A percentile compares a stretch with the other conserved stretches of the same genome.
Conservation (phyloP, 176 grass and related monocot genomes). For the Raddia distichophylla region DNA sequence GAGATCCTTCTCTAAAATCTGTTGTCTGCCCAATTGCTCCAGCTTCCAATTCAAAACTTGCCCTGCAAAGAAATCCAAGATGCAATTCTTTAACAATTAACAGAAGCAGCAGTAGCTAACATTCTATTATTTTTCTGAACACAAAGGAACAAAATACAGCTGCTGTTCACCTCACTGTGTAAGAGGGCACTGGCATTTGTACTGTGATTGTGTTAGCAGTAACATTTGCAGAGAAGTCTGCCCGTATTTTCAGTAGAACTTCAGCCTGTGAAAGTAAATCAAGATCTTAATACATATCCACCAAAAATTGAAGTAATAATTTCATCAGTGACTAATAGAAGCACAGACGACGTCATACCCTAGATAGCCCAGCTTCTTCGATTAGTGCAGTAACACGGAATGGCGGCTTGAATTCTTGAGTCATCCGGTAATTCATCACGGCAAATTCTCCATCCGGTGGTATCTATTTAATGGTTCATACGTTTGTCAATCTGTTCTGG, state of each 20-base stretch:
- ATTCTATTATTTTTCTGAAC: not conserved
- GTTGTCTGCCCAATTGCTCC: constrained; percentile 85
- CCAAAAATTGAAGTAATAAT: constrained; percentile 27
- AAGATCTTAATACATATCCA: constrained; percentile 30
- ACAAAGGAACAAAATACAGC: constrained; percentile 21
- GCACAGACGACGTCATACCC: constrained; percentile 50
- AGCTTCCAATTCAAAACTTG: constrained; percentile 96
- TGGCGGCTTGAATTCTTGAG: constrained; percentile 96
- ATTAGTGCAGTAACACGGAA: constrained; percentile 86
- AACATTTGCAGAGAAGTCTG: constrained; percentile 88
- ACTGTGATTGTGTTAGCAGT: constrained; percentile 90
- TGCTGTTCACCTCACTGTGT: constrained; percentile 72
- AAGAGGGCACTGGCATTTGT: constrained; percentile 95
- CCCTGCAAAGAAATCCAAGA: constrained; percentile 53
- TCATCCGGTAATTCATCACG: constrained; percentile 98
- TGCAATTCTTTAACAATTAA: constrained; percentile 16
- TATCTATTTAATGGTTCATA: constrained; percentile 59
- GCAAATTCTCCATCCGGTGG: constrained; percentile 96
- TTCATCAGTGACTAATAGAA: constrained; percentile 34
- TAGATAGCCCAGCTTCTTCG: constrained; percentile 90
- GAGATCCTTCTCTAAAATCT: constrained; percentile 95
- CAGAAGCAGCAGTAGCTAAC: not conserved
- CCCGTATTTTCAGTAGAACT: constrained; percentile 91
- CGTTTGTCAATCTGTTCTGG: constrained; percentile 29
- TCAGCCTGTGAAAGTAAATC: constrained; percentile 61